A percentile compares a stretch with the other conserved stretches of the same genome.
Evolutionary conservation across 768 basidiomycete species (phyloP).

Genomic region (Clavulina sp.): DNA sequence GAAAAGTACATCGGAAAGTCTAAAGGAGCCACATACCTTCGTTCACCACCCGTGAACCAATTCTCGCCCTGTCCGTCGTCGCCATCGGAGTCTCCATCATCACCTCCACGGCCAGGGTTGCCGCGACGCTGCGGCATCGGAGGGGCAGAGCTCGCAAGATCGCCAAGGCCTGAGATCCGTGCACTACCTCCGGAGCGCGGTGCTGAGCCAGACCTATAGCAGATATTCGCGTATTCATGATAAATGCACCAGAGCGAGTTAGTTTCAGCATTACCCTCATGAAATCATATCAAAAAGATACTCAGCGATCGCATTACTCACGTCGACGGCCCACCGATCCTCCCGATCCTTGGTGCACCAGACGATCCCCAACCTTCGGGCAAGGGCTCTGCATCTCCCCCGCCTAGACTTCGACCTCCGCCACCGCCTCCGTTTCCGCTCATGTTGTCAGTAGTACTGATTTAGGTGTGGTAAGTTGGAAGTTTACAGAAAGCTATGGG

Average conservation of each 20-base stretch:
- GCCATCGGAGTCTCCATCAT: constrained; percentile 29
- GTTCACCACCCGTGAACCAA: constrained; percentile 90
- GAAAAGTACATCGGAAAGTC: neutral
- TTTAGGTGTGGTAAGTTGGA: no score
- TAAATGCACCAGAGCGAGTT: neutral
- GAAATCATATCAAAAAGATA: no score
- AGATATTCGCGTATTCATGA: neutral
- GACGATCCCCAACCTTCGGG: constrained; percentile 19
- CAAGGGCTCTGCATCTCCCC: constrained; percentile 30
- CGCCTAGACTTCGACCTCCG: constrained; percentile 32
- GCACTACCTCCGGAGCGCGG: constrained; percentile 14
- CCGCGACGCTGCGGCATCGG: constrained; percentile 12
- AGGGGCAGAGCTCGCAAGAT: constrained; percentile 15
- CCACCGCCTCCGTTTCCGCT: constrained; percentile 16
- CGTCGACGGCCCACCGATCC: constrained; percentile 9
- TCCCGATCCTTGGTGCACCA: constrained; percentile 8
- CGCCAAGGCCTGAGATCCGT: constrained; percentile 23
- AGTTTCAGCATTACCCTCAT: no score
- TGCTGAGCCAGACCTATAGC: constrained; percentile 6
- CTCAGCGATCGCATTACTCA: neutral
- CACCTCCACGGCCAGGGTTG: constrained; percentile 30
- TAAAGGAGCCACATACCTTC: constrained; percentile 35
- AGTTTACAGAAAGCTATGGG: no score
- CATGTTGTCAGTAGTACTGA: no score
- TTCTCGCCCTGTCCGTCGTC: constrained; percentile 32